These are phyloP conservation scores for Malus hybrid DNA, from an alignment of 331 rosid genomes.

Conservation along the genomic window DNA sequence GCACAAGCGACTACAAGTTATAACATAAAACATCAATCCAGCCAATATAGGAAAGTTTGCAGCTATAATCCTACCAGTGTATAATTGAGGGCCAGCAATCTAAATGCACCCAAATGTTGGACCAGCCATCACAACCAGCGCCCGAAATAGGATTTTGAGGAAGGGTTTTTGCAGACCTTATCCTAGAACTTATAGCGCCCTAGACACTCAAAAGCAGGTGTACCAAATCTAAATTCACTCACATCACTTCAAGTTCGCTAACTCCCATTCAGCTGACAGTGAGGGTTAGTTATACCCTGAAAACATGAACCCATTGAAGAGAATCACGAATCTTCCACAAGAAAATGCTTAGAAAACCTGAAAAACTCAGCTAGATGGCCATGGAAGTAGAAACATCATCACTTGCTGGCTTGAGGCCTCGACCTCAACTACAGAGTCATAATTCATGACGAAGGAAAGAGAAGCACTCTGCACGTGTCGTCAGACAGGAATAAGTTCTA, in stretches of 20 bases:
- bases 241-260: constrained; percentile 4
- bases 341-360: constrained; percentile 49
- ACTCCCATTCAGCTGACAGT: constrained; percentile 22
- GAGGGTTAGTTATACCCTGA: constrained; percentile 11
- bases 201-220: constrained; percentile 9
- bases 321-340: constrained; percentile 19
- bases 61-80: background rate
- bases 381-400: constrained; percentile 42
- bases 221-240: constrained; percentile 7
- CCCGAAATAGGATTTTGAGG: background rate
- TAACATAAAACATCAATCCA: background rate
- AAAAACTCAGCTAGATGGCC: constrained; percentile 52
- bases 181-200: constrained; percentile 5
- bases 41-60: background rate
- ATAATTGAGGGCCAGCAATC: background rate
- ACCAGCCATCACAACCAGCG: background rate
- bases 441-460: constrained; percentile 38
- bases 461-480: constrained; percentile 56
- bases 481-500: constrained; percentile 41
- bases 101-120: background rate
- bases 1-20: background rate
- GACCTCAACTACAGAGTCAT: constrained; percentile 53
- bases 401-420: constrained; percentile 53
- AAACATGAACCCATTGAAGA: constrained; percentile 23
- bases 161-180: background rate